phyloP scores from a whole-genome alignment of 208 protist genomes.

The Novymonas esmeraldas region DNA sequence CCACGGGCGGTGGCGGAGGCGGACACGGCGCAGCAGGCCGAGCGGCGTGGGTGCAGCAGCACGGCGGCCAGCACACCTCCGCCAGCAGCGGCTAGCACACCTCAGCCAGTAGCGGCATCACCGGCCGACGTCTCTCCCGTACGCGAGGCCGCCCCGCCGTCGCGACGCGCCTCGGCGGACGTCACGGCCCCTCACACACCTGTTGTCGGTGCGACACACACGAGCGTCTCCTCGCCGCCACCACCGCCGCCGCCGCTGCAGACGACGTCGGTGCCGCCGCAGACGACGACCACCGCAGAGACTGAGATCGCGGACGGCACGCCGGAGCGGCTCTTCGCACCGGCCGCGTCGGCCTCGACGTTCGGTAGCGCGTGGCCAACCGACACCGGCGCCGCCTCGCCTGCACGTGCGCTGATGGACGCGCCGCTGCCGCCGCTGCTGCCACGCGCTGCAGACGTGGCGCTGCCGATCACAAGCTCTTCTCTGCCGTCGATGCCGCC shows the following conservation, averaged over 20 bases:
- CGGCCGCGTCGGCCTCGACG: slow-evolving; percentile 18
- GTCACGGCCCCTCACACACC: neutral
- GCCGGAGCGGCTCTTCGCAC: slow-evolving; percentile 26
- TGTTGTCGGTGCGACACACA: too few relatives aligned
- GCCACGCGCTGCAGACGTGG: neutral
- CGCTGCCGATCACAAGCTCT: slow-evolving; percentile 1
- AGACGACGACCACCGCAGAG: neutral
- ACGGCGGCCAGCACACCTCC: neutral
- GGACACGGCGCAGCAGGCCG: neutral
- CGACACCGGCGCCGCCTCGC: slow-evolving; percentile 6
- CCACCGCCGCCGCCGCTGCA: neutral
- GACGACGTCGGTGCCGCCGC: neutral
- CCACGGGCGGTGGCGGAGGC: neutral
- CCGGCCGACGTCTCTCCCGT: too few relatives aligned
- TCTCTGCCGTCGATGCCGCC: slow-evolving; percentile 11
- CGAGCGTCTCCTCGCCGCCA: neutral
- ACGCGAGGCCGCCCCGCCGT: too few relatives aligned
- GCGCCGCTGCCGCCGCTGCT: slow-evolving; percentile 1
- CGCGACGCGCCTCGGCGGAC: neutral
- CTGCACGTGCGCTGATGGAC: neutral
- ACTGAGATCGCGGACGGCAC: slow-evolving; percentile 4
- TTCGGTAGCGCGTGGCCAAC: slow-evolving; percentile 12
- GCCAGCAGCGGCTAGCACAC: too few relatives aligned
- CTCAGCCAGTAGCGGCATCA: too few relatives aligned
- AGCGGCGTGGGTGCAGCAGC: neutral